phyloP scores from a whole-genome alignment of 2,329 filamentous ascomycete species.

The Aspergillus sp. region DNA sequence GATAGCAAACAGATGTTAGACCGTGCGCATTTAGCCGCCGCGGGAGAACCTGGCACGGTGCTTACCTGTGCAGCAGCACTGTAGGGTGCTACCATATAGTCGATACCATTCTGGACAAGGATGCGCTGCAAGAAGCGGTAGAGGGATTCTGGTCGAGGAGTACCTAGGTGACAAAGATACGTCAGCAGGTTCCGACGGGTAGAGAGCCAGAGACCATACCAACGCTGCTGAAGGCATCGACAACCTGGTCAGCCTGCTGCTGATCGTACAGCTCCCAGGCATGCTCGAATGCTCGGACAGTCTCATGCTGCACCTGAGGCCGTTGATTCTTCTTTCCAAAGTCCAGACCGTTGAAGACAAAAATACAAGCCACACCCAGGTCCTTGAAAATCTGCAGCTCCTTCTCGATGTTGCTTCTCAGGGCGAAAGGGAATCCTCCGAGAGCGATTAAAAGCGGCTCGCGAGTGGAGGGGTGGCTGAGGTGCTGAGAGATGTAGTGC shows the following conservation, averaged over 20 bases:
- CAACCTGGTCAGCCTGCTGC: conserved; percentile 75
- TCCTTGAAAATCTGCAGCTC: conserved; percentile 73
- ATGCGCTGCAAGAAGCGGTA: conserved; percentile 75
- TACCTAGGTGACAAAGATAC: conserved; percentile 51
- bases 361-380: conserved; percentile 72
- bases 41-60: neutral
- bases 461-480: conserved; percentile 67
- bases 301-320: conserved; percentile 59
- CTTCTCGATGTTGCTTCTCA: conserved; percentile 71
- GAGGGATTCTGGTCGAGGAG: conserved; percentile 69
- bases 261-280: conserved; percentile 88
- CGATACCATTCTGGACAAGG: conserved; percentile 65
- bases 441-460: conserved; percentile 89
- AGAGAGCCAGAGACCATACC: conserved; percentile 50
- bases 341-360: conserved; percentile 88
- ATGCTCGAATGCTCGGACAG: conserved; percentile 67
- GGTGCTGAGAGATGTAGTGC: conserved; percentile 79
- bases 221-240: conserved; percentile 80
- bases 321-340: conserved; percentile 72
- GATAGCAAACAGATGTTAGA: conserved; percentile 3
- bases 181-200: conserved; percentile 28
- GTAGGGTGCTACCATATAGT: conserved; percentile 82
- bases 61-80: conserved; percentile 81
- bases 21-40: neutral
- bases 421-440: conserved; percentile 79